Evolutionary conservation across 805 yeast species (phyloP).

Genomic region (Kuraishia cidri): DNA sequence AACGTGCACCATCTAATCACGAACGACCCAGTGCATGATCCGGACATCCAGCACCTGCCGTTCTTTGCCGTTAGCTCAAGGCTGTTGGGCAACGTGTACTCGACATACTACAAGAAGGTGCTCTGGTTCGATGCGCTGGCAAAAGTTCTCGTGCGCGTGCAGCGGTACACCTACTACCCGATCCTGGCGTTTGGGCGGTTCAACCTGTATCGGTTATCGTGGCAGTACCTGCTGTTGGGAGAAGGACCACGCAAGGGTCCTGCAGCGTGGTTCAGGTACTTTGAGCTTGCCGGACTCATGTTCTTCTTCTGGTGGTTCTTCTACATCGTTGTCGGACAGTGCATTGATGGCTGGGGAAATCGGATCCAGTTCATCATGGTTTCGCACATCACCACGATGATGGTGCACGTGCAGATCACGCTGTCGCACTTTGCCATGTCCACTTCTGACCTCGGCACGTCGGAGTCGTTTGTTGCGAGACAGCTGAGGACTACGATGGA

Average conservation of each 20-base stretch:
- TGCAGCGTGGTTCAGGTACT: constrained; percentile 82
- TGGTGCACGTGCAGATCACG: constrained; percentile 91
- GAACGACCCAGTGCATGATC: constrained; percentile 92
- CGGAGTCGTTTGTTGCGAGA: constrained; percentile 71
- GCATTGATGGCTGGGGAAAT: constrained; percentile 42
- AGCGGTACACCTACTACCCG: constrained; percentile 67
- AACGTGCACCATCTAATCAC: constrained; percentile 89
- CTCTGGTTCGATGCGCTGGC: constrained; percentile 67
- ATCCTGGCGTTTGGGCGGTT: constrained; percentile 77
- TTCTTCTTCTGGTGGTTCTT: constrained; percentile 80
- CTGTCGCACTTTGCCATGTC: constrained; percentile 91
- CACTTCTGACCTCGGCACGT: constrained; percentile 74
- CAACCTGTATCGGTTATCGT: constrained; percentile 72
- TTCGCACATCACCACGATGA: constrained; percentile 76
- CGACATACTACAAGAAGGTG: constrained; percentile 68
- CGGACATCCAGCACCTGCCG: constrained; percentile 89
- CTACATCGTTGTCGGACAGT: constrained; percentile 45
- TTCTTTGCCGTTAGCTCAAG: constrained; percentile 79
- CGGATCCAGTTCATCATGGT: constrained; percentile 56
- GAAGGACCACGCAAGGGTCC: constrained; percentile 74
- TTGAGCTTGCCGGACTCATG: constrained; percentile 60
- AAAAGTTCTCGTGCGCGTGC: constrained; percentile 46
- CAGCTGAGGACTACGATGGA: constrained; percentile 92
- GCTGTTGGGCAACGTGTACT: constrained; percentile 59
- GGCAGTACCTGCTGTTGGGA: constrained; percentile 69